Evolutionary conservation across 2,329 filamentous ascomycete species (phyloP), one percentile per base, ranked within the genome.

Genomic region (Fusarium hainanense): DNA sequence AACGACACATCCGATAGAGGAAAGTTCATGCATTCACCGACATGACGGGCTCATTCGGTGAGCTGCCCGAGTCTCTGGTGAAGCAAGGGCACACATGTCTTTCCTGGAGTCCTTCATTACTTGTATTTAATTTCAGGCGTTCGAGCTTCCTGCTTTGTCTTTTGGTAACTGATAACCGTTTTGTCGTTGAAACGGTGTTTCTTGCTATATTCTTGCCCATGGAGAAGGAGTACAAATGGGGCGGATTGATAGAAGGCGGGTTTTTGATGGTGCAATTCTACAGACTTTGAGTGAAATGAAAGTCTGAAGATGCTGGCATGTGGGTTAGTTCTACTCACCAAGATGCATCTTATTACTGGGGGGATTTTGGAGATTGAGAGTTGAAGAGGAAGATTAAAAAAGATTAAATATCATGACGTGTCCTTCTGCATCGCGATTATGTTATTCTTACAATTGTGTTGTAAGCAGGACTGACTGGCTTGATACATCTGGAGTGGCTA

Each of bases 111-210:
- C 58, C 49, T 58, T 52, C 32, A 66, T 69, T 61, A 59, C 66
- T 60, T 74, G 71, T 74, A 72, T 74, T 75, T 75, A 75, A 75
- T 75, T 52, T 57, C 59, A 54, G 72, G 73, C 60, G 61, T 74
- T 71, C 37, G 61, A 59, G 58, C 57, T 62, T 72, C 32, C 46
- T 69, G 49, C 48, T 61, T 54, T 42, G 46, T 57, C 42, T 28
- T 69, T 63, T 58, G 41, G 28, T 56, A 54, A 44, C 47, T 30
- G 54, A 58, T 49, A 30, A 48, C 50, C 63, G 60, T 48, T 59
- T 60, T 63, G 54, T 43, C 30, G 42, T 52, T 25, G 34, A 42
- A 66, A 28, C 66, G 61, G 54, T 60, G 27, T 51, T 63, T 59
- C 28, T 67, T 64, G 46, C 54, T 55, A 63, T 47, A 48, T 58